Base-by-base conservation (phyloP, 169 alveolate genomes). In the Eimeria nieschulzi region DNA sequence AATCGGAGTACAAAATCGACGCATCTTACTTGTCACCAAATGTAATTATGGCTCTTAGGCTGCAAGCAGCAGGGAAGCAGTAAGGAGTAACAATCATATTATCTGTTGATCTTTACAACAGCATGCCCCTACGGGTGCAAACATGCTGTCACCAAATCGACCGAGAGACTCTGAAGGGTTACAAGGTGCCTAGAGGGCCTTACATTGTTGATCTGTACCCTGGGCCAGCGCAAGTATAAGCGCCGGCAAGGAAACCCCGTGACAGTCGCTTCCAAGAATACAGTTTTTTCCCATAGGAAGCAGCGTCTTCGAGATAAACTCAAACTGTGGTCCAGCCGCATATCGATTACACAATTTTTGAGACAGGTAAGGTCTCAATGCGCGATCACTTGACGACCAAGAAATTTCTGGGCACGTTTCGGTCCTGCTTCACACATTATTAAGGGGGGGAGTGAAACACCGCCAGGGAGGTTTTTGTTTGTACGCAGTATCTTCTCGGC, bases 1-100 rank as follows among this genome's bases (percentile, higher is more conserved):
- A 99, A 26, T 96, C 99, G 53, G 97, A 96, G 72, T 97, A 94
- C 93, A 98, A 98, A 95, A 98, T 98, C 54, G 99, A 98, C 95
- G 99, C 99, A 7, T 96, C 99, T 10, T 98, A 97, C 93, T 91
- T 98, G 61, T 96, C 99, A 39, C 99, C 99, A 51, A 97, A 98
- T 93, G 99, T 97, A 39, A 91, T 73, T 63, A 79, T 92, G 92
- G 84, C 93, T 23, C 76, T 83, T n/a, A n/a, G 93, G 63, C 92
- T 97, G 53, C 99, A 97, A 87, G 98, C 98, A 23, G 99, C 99
- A 46, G 97, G 98, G 5, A 97, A 96, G 86, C 97, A 96, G 83
- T 97, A 96, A 92, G 98, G 98, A 9, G 97, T 97, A 26, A 93
- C 94, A 5, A 70, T 97, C 26, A 90, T 97, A 33, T 85, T 97